Evolutionary conservation across 352 stramenopile genomes (phyloP).

Genomic region (Phytophthora sp.): DNA sequence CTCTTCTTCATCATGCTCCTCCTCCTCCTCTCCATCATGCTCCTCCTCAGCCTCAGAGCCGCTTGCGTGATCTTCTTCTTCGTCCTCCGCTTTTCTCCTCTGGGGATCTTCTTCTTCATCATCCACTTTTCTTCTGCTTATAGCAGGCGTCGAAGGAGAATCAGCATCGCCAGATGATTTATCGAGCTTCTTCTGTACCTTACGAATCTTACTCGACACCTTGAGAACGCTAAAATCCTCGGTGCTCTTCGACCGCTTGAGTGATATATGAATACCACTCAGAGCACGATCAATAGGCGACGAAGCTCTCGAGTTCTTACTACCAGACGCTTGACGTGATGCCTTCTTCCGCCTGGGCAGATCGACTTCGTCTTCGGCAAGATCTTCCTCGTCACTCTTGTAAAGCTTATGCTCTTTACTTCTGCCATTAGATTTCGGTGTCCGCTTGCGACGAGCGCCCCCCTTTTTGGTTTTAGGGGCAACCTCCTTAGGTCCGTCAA

Average conservation of each 20-base stretch:
- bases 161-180: constrained; percentile 18
- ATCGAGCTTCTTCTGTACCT: constrained; percentile 53
- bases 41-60: constrained; percentile 46
- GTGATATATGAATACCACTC: constrained; percentile 52
- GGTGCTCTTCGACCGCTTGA: constrained; percentile 34
- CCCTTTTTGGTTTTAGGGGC: constrained; percentile 48
- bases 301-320: constrained; percentile 29
- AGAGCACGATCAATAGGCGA: constrained; percentile 27
- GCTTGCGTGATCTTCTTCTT: constrained; percentile 53
- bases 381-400: constrained; percentile 61
- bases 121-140: constrained; percentile 23
- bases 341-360: constrained; percentile 47
- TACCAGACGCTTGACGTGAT: constrained; percentile 37
- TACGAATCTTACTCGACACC: constrained; percentile 44
- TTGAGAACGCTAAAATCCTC: constrained; percentile 47
- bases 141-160: constrained; percentile 20
- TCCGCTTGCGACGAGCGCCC: constrained; percentile 40
- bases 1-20: constrained; percentile 43
- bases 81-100: constrained; percentile 28
- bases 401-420: constrained; percentile 46
- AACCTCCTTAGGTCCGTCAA: constrained; percentile 74
- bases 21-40: constrained; percentile 24
- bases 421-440: constrained; percentile 44
- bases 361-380: constrained; percentile 47
- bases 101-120: constrained; percentile 33